phyloP scores from a whole-genome alignment of 2,329 filamentous ascomycete genomes.

The Talaromyces rugulosus region DNA sequence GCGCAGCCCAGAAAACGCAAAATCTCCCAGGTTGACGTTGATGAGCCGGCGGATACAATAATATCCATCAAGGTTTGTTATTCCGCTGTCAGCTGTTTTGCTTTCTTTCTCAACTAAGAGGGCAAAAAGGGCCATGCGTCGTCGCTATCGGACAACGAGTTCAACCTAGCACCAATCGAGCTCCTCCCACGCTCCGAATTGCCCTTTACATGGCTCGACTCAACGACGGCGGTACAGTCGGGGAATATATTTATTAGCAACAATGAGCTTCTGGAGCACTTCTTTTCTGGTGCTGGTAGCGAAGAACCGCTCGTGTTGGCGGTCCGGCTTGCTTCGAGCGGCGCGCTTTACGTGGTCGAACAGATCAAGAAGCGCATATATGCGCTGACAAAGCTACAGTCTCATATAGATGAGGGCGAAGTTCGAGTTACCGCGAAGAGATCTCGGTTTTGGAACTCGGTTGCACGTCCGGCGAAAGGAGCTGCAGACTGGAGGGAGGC shows the following conservation, averaged over 20 bases:
- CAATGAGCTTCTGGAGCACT: conserved; percentile 31
- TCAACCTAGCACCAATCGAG: conserved; percentile 32
- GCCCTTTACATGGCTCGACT: conserved; percentile 38
- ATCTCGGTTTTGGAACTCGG: conserved; percentile 1
- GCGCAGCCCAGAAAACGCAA: conserved; percentile 34
- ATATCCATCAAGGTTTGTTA: conserved; percentile 29
- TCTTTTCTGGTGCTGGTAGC: conserved; percentile 15
- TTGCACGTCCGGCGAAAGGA: neutral
- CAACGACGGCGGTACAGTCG: conserved; percentile 24
- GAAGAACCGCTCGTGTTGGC: conserved; percentile 29
- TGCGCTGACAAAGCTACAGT: conserved; percentile 32
- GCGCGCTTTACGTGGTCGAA: conserved; percentile 35
- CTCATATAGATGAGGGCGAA: conserved; percentile 34
- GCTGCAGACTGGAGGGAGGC: conserved; percentile 31
- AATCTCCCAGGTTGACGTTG: conserved; percentile 15
- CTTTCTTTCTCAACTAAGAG: neutral
- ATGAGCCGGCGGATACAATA: conserved; percentile 10
- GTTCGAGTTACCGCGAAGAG: conserved; percentile 34
- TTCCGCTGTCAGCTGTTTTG: neutral
- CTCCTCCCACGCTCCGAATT: conserved; percentile 32
- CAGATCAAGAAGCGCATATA: conserved; percentile 37
- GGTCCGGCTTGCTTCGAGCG: conserved; percentile 25
- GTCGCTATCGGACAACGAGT: conserved; percentile 31
- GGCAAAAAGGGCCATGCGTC: conserved; percentile 28
- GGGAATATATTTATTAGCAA: conserved; percentile 36